Evolutionary conservation across 495 filamentous ascomycete genomes (phyloP), one percentile per base, ranked within the genome.

Genomic region (Penicillium longicatenatum): DNA sequence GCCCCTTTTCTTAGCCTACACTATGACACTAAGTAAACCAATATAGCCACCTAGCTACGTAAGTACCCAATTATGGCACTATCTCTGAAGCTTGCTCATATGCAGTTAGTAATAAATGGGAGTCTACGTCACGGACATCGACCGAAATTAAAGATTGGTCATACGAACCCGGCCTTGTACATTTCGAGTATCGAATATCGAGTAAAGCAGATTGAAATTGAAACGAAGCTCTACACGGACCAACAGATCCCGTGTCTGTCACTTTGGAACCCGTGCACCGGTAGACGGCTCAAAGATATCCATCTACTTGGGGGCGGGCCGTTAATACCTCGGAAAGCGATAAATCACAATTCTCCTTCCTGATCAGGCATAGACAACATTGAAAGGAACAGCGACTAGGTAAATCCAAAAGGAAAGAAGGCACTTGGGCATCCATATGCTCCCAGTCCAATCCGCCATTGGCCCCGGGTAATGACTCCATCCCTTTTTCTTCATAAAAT

Each of bases 301-400:
- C 16, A 39, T 17, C 3, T n/a, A 11, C 37, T 7, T 17, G 37
- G 37, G 37, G 37, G 37, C 37, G 37, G 37, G 37, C 37, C 37
- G 16, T 39, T 5, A 26, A 0, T 6, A 26, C 26, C 26, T 37
- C 33, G 33, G 10, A 39, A 47, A 21, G 4, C 33, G 39, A 20
- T 12, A 39, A 26, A 22, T 11, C 45, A 6, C 16, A 30, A 52
- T 19, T 50, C 41, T 56, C 59, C 59, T 65, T 65, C 55, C 58
- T 30, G 35, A 62, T 55, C 19, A 52, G 60, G 55, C 10, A 48
- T 48, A 24, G 45, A 48, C 43, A 10, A 14, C 16, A 44, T 20
- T 4, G 20, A 1, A 20, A 16, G 2, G 21, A 26, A 16, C 12
- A 45, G 41, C 16, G 22, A 46, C 12, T 24, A 9, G 22, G 14